Evolutionary conservation across 805 yeast species (phyloP).

Genomic region (Kuraishia hungarica): DNA sequence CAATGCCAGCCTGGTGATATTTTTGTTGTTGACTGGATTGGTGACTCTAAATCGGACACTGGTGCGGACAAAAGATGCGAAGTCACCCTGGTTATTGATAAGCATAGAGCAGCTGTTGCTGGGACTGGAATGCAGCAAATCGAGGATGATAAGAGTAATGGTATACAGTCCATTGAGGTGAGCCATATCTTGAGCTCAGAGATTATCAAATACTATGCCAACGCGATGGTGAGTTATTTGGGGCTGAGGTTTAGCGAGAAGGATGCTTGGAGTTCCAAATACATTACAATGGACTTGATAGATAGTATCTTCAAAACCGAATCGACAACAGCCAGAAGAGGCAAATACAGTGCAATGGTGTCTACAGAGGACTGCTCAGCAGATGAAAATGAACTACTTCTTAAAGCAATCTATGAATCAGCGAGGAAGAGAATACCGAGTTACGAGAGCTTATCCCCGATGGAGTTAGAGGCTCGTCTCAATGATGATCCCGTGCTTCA

Average conservation of each 20-base stretch:
- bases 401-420: slow-evolving; percentile 25
- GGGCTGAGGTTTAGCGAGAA: background rate
- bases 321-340: background rate
- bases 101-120: background rate
- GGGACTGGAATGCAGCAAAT: background rate
- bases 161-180: background rate
- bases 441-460: slow-evolving; percentile 11
- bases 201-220: background rate
- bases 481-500: slow-evolving; percentile 3
- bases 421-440: slow-evolving; percentile 12
- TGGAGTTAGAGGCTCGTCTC: background rate
- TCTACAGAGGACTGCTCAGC: slow-evolving; percentile 41
- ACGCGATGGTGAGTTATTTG: background rate
- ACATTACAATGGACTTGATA: background rate
- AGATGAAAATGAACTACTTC: slow-evolving; percentile 35
- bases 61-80: background rate
- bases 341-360: slow-evolving; percentile 16
- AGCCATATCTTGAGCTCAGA: background rate
- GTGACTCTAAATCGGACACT: background rate
- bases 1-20: slow-evolving; percentile 23
- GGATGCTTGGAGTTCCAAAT: background rate
- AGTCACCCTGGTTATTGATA: background rate
- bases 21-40: slow-evolving; percentile 7
- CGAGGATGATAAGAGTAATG: background rate
- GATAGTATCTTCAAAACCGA: background rate